A percentile compares a stretch with the other conserved stretches of the same genome.
Conservation (phyloP, 208 protist genomes). For the Leishmania tarentolae region DNA sequence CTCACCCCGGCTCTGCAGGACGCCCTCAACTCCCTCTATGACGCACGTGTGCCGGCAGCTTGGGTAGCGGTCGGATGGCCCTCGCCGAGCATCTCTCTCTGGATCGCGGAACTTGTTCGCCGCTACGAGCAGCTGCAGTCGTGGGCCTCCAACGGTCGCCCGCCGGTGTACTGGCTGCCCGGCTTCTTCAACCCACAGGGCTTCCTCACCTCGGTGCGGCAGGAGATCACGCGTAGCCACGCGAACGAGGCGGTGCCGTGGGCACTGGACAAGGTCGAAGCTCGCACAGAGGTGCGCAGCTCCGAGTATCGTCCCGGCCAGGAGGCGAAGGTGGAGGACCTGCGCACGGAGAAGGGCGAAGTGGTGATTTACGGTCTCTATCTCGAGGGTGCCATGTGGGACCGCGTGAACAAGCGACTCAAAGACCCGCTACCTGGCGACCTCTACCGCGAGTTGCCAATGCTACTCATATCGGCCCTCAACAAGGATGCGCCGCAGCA, state of each 20-base stretch:
- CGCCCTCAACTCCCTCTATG: constrained; percentile 95
- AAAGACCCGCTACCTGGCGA: constrained; percentile 95
- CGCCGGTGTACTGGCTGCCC: constrained; percentile 96
- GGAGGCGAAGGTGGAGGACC: constrained; percentile 92
- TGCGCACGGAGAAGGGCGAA: constrained; percentile 93
- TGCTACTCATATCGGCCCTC: constrained; percentile 95
- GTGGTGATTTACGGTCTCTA: constrained; percentile 98
- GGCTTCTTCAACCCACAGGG: constrained; percentile 99
- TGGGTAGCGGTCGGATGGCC: constrained; percentile 97
- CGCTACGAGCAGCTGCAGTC: constrained; percentile 95
- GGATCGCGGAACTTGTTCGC: constrained; percentile 95
- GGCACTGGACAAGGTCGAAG: constrained; percentile 97
- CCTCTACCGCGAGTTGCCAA: constrained; percentile 95
- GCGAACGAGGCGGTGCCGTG: constrained; percentile 91
- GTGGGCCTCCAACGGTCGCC: constrained; percentile 93
- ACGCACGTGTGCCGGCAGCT: constrained; percentile 94
- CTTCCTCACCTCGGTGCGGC: constrained; percentile 98
- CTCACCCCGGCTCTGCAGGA: constrained; percentile 95
- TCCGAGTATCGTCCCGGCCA: constrained; percentile 90
- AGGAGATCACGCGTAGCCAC: constrained; percentile 96
- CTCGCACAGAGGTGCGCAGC: constrained; percentile 94
- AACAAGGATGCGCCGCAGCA: constrained; percentile 86
- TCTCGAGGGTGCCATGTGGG: constrained; percentile 98
- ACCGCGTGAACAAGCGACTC: constrained; percentile 92
- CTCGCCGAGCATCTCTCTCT: constrained; percentile 96